Conservation (phyloP, 2,329 filamentous ascomycete species). For the Septoria petroselini region DNA sequence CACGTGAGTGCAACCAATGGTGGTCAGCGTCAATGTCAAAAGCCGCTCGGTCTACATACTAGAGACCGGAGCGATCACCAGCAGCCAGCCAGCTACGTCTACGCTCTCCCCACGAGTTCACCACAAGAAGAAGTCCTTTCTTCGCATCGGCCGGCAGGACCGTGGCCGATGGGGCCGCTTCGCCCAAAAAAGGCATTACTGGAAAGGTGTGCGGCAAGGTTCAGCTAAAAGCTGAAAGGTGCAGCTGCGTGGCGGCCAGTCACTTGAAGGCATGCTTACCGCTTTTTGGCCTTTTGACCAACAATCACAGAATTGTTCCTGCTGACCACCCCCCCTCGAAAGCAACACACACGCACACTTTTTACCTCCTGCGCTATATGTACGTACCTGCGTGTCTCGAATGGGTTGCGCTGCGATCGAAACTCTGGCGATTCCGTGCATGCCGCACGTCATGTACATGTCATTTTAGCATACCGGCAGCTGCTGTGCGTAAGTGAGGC, state of each 20-base stretch:
- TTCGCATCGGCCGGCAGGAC: neutral
- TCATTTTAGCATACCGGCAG: neutral
- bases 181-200: neutral
- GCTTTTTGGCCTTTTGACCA: slow-evolving; percentile 5
- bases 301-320: slow-evolving; percentile 1
- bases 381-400: no score
- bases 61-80: neutral
- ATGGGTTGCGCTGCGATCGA: no score
- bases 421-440: neutral
- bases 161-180: neutral
- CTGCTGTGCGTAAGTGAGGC: no score
- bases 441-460: neutral
- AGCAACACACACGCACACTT: neutral
- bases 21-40: no score
- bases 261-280: slow-evolving; percentile 4
- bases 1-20: no score
- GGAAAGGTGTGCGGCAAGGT: slow-evolving; percentile 5
- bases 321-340: neutral
- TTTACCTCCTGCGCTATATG: neutral
- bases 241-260: slow-evolving; percentile 6
- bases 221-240: slow-evolving; percentile 2
- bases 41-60: no score
- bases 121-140: no score
- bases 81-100: neutral
- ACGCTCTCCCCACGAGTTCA: neutral